Conservation (phyloP, 1,284 basidiomycete genomes). For the Phellopilus nigrolimitatus region DNA sequence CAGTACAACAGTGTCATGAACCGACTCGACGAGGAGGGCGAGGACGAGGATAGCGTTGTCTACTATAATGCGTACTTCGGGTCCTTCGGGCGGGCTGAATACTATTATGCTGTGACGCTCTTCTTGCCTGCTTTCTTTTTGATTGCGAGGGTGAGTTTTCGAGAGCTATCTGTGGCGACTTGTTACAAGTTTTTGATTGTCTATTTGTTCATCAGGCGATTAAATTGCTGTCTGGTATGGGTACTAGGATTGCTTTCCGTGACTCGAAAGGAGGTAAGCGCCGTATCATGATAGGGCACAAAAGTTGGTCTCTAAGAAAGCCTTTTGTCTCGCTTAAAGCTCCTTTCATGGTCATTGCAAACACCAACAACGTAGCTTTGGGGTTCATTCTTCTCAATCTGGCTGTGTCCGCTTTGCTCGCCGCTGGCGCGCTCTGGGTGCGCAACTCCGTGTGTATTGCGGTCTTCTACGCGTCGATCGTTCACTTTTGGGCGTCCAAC, state of each 20-base stretch:
- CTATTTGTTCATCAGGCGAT: not conserved
- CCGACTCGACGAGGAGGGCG: no score
- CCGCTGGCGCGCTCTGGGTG: conserved; percentile 1
- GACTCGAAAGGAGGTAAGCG: conserved; percentile 4
- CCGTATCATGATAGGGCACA: not conserved
- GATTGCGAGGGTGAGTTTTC: conserved; percentile 2
- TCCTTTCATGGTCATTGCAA: not conserved
- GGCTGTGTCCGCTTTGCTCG: not conserved
- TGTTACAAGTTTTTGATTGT: not conserved
- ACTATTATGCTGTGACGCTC: conserved; percentile 5
- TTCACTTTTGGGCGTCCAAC: conserved; percentile 6
- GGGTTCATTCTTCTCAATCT: not conserved
- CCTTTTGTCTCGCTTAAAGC: not conserved
- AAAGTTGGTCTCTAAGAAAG: not conserved
- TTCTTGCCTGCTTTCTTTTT: not conserved
- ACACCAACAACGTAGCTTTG: not conserved
- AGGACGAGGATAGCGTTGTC: not conserved
- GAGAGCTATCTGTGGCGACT: not conserved
- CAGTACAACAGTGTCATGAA: not conserved
- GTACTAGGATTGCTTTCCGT: not conserved
- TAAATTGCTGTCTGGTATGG: not conserved
- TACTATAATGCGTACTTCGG: not conserved
- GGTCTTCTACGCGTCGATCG: conserved; percentile 2
- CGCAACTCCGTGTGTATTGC: not conserved
- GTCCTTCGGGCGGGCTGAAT: not conserved